Evolutionary conservation across 495 filamentous ascomycete genomes (phyloP), one percentile per base, ranked within the genome.

Genomic region (Annulohypoxylon maeteangense): DNA sequence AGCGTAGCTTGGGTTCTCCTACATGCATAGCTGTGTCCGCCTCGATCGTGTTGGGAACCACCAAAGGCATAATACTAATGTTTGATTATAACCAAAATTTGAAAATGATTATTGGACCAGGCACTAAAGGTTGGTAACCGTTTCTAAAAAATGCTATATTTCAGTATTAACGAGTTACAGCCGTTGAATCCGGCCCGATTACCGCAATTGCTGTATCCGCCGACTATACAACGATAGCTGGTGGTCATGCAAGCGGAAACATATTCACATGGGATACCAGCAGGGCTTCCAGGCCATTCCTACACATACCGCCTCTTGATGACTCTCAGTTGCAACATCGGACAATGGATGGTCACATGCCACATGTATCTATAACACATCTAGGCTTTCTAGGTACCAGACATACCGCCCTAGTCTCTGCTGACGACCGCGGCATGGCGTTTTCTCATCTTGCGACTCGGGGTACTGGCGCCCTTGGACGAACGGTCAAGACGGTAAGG

Each of bases 181-280:
- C 95, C 78, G 85, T 97, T 31, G 95, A 98, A 83, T 94, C 90
- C 68, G 95, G 95, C 0, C 84, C 93, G 55, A 87, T 99, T 47
- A 95, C 93, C 7, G 87, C 95, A 20, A 81, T 99, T 58, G 93
- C 94, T 5, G 88, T 98, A 61, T 97, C 95, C 27, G 95, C 94
- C 47, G 95, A 99, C 74, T 92, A 98, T 78, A 90, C 92, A 6
- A 97, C 93, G 14, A 85, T 98, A 72, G 95, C 93, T 32, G 91
- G 89, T 47, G 95, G 95, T 2, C 95, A 99, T 86, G 89, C 89
- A 11, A 92, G 89, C 68, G 95, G 95, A 12, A 89, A 90, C 76
- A 98, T 99, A 16, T 99, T 97, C 72, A 98, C 95, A 1, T 99
- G 95, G 95, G 95, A 99, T 75, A 89, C 95, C 25, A 87, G 89